Conservation (phyloP, 192 early-diverging fungal genomes). For the Rhizophagus clarus region DNA sequence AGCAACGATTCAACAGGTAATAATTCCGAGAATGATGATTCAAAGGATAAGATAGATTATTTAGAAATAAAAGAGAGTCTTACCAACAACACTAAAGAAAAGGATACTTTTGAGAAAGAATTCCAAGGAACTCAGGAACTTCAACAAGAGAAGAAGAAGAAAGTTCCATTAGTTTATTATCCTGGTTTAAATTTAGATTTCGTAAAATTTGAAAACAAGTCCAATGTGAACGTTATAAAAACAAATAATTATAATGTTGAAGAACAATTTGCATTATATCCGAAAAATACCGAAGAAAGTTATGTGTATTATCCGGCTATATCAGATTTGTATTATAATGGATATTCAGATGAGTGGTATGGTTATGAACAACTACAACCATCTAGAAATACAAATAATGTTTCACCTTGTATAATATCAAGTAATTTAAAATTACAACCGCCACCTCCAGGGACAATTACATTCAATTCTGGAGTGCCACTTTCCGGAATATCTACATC, state of each 20-base stretch:
- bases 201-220: not conserved
- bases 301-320: not conserved
- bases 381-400: not conserved
- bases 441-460: not conserved
- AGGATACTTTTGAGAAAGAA: not conserved
- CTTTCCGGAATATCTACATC: not conserved
- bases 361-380: not conserved
- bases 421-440: not conserved
- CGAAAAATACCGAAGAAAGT: not conserved
- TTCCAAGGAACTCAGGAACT: not conserved
- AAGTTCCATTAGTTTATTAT: slow-evolving; percentile 18
- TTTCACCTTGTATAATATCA: not conserved
- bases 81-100: not conserved
- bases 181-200: slow-evolving; percentile 17
- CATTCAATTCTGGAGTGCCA: too few relatives aligned
- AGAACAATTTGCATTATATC: not conserved
- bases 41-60: not conserved
- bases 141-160: not conserved
- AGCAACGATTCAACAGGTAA: not conserved
- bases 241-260: not conserved
- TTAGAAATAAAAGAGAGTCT: not conserved
- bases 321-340: not conserved
- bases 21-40: not conserved
- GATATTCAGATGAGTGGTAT: not conserved
- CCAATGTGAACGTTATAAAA: not conserved